A percentile compares a stretch with the other conserved stretches of the same genome.
These are phyloP conservation scores for Pythium dissimile DNA, from an alignment of 352 stramenopile species.

Conservation along the genomic window DNA sequence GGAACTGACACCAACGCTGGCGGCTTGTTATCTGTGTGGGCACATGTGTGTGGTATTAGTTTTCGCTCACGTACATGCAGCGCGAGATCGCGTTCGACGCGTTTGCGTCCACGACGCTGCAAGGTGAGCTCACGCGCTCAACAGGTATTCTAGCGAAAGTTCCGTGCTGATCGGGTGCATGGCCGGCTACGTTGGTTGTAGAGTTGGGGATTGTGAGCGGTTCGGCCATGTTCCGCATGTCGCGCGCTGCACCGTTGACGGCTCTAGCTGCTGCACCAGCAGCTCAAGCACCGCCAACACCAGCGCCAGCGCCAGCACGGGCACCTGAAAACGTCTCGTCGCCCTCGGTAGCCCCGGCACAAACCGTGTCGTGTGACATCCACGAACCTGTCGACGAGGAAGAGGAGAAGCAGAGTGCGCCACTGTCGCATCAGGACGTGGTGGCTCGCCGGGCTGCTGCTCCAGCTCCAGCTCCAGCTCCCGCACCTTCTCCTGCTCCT, in stretches of 20 bases:
- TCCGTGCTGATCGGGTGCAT: too few relatives aligned
- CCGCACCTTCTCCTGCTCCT: neutral
- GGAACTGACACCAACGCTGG: too few relatives aligned
- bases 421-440: neutral
- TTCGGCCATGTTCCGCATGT: slow-evolving; percentile 82
- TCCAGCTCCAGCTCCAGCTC: neutral
- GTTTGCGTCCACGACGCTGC: slow-evolving; percentile 59
- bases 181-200: too few relatives aligned
- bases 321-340: too few relatives aligned
- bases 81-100: slow-evolving; percentile 49
- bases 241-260: neutral
- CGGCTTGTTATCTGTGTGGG: too few relatives aligned
- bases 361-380: too few relatives aligned
- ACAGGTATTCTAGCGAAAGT: too few relatives aligned
- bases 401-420: slow-evolving; percentile 8
- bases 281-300: neutral
- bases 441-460: too few relatives aligned
- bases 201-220: slow-evolving; percentile 77
- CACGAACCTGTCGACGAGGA: neutral
- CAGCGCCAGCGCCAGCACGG: neutral
- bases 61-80: slow-evolving; percentile 78
- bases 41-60: slow-evolving; percentile 30
- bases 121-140: slow-evolving; percentile 37
- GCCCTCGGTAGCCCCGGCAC: too few relatives aligned
- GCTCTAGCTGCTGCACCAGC: neutral